A percentile compares a stretch with the other conserved stretches of the same genome.
Conservation (phyloP, 176 grass and related monocot genomes). For the Eragrostis nindensis region DNA sequence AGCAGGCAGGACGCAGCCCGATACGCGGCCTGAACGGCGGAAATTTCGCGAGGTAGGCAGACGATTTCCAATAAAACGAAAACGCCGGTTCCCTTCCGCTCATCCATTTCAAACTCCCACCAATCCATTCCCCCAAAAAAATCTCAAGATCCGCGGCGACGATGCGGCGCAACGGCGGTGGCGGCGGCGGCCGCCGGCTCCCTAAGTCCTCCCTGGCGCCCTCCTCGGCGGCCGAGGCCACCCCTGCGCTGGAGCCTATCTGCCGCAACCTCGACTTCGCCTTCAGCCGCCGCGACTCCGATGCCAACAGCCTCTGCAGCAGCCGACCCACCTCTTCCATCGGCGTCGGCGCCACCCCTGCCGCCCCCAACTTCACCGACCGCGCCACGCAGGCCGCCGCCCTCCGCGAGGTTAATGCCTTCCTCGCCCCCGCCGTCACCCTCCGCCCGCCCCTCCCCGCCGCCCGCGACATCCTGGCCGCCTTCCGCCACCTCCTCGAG, state of each 20-base stretch:
- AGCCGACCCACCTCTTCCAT: conserved; percentile 54
- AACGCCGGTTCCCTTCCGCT: not conserved
- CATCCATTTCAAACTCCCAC: not conserved
- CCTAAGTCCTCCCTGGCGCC: conserved; percentile 46
- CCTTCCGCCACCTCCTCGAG: conserved; percentile 56
- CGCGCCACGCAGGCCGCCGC: conserved; percentile 68
- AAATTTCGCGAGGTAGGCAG: too few relatives aligned
- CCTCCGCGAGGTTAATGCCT: conserved; percentile 71
- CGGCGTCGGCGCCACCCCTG: conserved; percentile 23
- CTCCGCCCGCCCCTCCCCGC: conserved; percentile 67
- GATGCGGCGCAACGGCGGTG: conserved; percentile 52
- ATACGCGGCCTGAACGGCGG: too few relatives aligned
- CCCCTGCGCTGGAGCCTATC: conserved; percentile 35
- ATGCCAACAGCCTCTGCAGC: conserved; percentile 72
- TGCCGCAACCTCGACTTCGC: conserved; percentile 61
- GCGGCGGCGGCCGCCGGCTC: conserved; percentile 41
- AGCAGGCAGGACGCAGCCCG: too few relatives aligned
- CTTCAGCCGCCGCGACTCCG: conserved; percentile 79
- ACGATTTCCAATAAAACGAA: not conserved
- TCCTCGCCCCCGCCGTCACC: conserved; percentile 47
- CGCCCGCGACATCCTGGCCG: conserved; percentile 65
- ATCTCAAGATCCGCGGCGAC: conserved; percentile 7
- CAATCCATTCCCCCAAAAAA: too few relatives aligned
- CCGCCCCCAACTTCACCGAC: conserved; percentile 56
- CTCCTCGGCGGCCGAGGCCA: conserved; percentile 12